Base-by-base conservation (phyloP, 306 rosid genomes). In the Rosa lucieae region DNA sequence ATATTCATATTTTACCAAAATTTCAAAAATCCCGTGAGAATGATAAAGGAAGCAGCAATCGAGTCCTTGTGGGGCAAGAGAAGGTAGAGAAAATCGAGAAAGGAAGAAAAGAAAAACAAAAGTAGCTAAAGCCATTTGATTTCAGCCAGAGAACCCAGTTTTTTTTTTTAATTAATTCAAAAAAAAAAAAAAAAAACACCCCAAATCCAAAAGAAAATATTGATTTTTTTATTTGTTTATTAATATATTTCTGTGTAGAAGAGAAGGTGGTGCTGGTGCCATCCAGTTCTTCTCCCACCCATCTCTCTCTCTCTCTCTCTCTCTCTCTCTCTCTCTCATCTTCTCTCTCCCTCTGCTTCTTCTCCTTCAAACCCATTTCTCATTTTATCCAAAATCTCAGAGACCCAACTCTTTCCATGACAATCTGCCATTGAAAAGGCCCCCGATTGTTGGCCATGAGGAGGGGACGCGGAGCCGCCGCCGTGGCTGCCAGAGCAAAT, bases 241-340 rank as follows among this genome's bases (percentile, higher is more conserved):
- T 78, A 73, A 65, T 78, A 72, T 67, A 37, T 70, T 77, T 82
- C 80, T 81, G 78, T 53, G 88, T 77, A 78, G 84, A 86, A 68
- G 80, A 81, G 89, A 73, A 74, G 93, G 86, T 83, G 89, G 84
- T 86, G 85, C 67, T 76, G 85, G 89, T 78, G 75, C 84, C 81
- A 73, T 77, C 85, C 81, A 80, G 76, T 81, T 82, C 81, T 81
- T 79, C 84, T 73, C 80, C 77, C 79, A 69, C 79, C 84, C 80
- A 32, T 70, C 77, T 48, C 70, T 42, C 47, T 49, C 43, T 69
- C 76, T 66, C 43, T 56, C 59, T 40, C 74, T 59, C 26, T 67
- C 75, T 79, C 20, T 70, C 77, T 48, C 70, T 42, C 47, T 49
- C 15, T 8, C 48, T 47, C 59, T 77, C 58, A 51, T 51, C 53